Conservation (phyloP, 208 protist species). For the Trypanosoma avium region DNA sequence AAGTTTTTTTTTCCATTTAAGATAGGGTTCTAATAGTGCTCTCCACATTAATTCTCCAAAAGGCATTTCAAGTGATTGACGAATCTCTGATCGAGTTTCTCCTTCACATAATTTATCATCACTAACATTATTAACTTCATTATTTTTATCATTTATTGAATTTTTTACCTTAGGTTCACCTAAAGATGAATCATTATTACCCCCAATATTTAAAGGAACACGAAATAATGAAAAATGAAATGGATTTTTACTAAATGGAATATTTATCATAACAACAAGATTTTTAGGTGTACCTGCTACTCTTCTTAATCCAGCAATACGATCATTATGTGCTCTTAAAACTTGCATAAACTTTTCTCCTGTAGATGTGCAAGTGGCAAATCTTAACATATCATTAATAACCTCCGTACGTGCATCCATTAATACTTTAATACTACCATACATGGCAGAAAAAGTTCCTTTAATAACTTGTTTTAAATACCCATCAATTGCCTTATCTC, state of each 20-base stretch:
- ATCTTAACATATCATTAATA: constrained; percentile 29
- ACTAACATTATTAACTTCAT: background rate
- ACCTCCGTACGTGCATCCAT: constrained; percentile 34
- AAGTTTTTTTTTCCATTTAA: constrained; percentile 1
- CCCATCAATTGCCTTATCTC: constrained; percentile 20
- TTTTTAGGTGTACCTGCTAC: constrained; percentile 15
- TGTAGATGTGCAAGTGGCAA: constrained; percentile 20
- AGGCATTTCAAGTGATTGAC: constrained; percentile 15
- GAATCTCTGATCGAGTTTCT: no score
- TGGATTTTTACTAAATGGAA: constrained; percentile 12
- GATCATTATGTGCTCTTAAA: constrained; percentile 15
- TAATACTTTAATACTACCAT: constrained; percentile 28
- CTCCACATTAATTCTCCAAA: constrained; percentile 29
- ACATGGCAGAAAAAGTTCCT: constrained; percentile 32
- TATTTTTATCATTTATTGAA: background rate
- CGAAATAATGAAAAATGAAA: constrained; percentile 26
- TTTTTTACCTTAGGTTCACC: no score
- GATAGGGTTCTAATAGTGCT: constrained; percentile 13
- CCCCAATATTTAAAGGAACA: constrained; percentile 1
- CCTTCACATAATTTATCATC: background rate
- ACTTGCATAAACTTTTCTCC: constrained; percentile 26
- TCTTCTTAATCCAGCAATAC: constrained; percentile 14
- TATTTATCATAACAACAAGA: constrained; percentile 28
- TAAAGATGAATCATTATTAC: background rate
- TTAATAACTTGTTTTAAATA: constrained; percentile 34